Evolutionary conservation across 352 stramenopile genomes (phyloP).

Genomic region (Globisporangium abappressorium): DNA sequence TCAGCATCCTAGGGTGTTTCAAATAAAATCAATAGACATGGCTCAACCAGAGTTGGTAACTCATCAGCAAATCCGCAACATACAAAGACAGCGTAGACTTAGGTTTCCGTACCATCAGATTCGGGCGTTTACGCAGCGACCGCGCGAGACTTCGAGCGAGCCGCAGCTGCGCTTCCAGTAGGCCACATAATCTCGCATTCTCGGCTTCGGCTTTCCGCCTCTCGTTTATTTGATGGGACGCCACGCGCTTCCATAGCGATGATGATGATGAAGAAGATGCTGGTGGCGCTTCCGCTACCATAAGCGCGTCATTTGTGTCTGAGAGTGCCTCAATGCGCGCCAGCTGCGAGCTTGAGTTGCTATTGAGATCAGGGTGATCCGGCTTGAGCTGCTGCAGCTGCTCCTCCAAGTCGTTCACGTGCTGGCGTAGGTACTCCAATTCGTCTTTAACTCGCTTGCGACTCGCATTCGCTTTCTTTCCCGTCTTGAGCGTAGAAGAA

Average conservation of each 20-base stretch:
- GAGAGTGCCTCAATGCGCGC: neutral
- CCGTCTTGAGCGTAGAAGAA: neutral
- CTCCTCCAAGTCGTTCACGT: conserved; percentile 9
- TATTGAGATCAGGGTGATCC: neutral
- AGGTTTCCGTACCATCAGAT: neutral
- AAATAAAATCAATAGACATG: neutral
- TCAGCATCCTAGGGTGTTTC: neutral
- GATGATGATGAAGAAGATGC: neutral
- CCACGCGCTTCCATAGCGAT: conserved; percentile 4
- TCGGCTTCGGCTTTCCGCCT: conserved; percentile 1
- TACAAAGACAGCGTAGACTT: neutral
- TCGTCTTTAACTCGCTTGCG: conserved; percentile 4
- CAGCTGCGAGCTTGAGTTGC: neutral
- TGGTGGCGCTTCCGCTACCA: neutral
- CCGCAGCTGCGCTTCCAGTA: conserved; percentile 3
- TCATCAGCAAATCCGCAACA: neutral
- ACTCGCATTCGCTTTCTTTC: neutral
- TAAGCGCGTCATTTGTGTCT: neutral
- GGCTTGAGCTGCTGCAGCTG: conserved; percentile 5
- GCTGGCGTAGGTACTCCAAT: conserved; percentile 5
- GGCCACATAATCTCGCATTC: neutral
- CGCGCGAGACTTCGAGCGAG: neutral
- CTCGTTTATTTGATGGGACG: conserved; percentile 5
- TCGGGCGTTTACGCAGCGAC: conserved; percentile 2
- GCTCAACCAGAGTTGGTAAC: neutral